These are phyloP conservation scores for Chalciporus sphaerocephalus DNA, from an alignment of 768 basidiomycete genomes.

Conservation along the genomic window DNA sequence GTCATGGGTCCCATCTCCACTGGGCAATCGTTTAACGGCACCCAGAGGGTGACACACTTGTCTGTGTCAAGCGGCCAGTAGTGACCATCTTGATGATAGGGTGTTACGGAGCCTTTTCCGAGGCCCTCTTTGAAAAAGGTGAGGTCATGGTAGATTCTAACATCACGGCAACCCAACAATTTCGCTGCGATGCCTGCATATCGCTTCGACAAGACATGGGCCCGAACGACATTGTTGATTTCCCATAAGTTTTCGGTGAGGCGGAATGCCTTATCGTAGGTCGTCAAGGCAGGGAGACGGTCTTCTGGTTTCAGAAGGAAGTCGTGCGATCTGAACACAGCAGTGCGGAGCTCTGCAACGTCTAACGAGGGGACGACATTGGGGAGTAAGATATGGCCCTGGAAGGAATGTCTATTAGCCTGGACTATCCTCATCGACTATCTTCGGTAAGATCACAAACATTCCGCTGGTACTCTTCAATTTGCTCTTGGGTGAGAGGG, in stretches of 20 bases:
- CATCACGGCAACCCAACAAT: conserved; percentile 6
- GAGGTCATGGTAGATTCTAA: conserved; percentile 6
- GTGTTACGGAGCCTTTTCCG: conserved; percentile 1
- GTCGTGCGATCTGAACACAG: conserved; percentile 1
- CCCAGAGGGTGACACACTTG: conserved; percentile 7
- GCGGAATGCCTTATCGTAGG: conserved; percentile 8
- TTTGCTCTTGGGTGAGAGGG: too few species aligned
- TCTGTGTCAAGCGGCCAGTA: conserved; percentile 2
- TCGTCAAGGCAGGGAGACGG: not conserved
- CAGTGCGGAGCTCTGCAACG: not conserved
- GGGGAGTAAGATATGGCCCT: too few species aligned
- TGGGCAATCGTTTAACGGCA: conserved; percentile 5
- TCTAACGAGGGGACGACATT: too few species aligned
- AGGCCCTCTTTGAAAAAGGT: conserved; percentile 8
- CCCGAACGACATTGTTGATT: conserved; percentile 5
- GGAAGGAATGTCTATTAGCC: too few species aligned
- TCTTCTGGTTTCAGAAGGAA: conserved; percentile 1
- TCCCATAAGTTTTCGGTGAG: conserved; percentile 5
- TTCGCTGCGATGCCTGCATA: conserved; percentile 7
- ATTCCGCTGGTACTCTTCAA: too few species aligned
- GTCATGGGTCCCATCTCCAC: conserved; percentile 7
- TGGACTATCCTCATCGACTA: too few species aligned
- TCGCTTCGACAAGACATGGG: conserved; percentile 5
- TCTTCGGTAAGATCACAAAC: too few species aligned
- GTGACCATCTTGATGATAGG: not conserved